Evolutionary conservation across 305 asterid genomes (phyloP), one percentile per base, ranked within the genome.

Genomic region (Rubia balearica): DNA sequence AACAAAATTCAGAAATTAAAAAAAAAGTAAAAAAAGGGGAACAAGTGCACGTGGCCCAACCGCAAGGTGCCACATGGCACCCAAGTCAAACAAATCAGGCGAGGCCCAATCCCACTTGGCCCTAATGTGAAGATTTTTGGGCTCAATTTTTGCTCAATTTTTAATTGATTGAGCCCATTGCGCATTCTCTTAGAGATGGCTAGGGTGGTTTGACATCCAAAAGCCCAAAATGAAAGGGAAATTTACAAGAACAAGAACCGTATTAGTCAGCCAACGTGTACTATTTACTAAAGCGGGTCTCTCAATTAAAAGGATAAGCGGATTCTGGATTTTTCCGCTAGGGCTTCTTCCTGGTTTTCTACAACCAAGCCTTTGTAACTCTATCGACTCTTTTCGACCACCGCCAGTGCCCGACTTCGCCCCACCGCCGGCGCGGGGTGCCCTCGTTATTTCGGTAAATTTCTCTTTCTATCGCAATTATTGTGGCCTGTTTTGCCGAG

Each of bases 261-360:
- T 21, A 19, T 17, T 1, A 12, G 3, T 4, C 30, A 10, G 8
- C 61, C 62, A 22, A 14, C 9, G 62, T 21, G 62, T 30, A 60
- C 24, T 24, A 24, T 60, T 9, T 27, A 17, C 41, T 40, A 0
- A 16, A 38, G 68, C 68, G 49, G 48, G 68, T 63, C 21, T 27
- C 12, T 65, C 45, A 8, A 19, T 27, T 27, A 67, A 51, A 49
- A 30, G n/a, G 1, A 3, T 5, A 16, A 16, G 5, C 17, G 71
- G 71, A 48, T 67, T 55, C 60, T n/a, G 21, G n/a, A 24, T 21
- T 6, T 65, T 22, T 46, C 71, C 51, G 3, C 57, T 68, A 68
- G 72, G 72, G 33, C 72, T 53, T 68, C 67, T 17, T 33, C 19
- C 48, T 33, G 67, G 48, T 41, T 61, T 22, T 41, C 10, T 12